Evolutionary conservation across 306 rosid species (phyloP).

Genomic region (Cicer chorassanicum): DNA sequence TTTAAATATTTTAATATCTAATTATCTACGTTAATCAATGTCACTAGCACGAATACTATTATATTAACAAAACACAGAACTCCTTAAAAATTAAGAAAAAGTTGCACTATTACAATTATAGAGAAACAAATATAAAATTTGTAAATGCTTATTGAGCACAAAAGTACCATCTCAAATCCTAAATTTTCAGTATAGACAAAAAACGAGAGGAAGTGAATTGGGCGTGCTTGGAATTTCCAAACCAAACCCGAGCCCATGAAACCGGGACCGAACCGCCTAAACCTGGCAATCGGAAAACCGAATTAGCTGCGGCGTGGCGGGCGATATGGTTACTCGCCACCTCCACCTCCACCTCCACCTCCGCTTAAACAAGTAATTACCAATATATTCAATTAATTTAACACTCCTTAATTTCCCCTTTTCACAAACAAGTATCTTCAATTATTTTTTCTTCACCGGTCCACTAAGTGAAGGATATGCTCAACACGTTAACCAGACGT

Average conservation of each 20-base stretch:
- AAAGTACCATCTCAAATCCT: no score
- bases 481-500: slow-evolving; percentile 54
- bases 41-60: no score
- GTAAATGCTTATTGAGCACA: no score
- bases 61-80: no score
- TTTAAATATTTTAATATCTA: no score
- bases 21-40: no score
- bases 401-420: neutral
- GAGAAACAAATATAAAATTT: no score
- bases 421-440: neutral
- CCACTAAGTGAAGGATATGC: slow-evolving; percentile 49
- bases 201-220: neutral
- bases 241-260: slow-evolving; percentile 1
- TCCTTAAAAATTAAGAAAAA: no score
- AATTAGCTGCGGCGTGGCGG: neutral
- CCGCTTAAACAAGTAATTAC: neutral
- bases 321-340: neutral
- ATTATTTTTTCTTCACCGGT: neutral
- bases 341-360: neutral
- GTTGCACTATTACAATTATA: no score
- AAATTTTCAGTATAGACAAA: neutral
- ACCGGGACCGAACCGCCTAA: neutral
- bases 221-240: neutral
- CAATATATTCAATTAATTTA: neutral
- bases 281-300: neutral